Evolutionary conservation across 202 grass and related monocot species (phyloP).

Genomic region (Panicum hallii): DNA sequence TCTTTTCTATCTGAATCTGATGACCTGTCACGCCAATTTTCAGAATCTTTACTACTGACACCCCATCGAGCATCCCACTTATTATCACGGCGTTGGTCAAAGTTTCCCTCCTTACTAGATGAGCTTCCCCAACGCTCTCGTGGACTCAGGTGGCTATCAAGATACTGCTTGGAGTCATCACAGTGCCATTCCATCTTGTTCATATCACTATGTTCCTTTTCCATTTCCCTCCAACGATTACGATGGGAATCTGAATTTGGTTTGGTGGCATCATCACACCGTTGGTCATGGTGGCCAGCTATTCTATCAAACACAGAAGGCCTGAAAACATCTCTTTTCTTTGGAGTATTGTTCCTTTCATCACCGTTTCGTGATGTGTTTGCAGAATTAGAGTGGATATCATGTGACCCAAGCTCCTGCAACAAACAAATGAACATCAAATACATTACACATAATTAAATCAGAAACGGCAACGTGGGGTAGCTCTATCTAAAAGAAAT

Average conservation of each 20-base stretch:
- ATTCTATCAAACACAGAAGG: slow-evolving; percentile 66
- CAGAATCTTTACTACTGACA: slow-evolving; percentile 65
- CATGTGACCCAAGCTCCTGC: slow-evolving; percentile 65
- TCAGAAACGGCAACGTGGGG: neutral
- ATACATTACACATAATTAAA: slow-evolving; percentile 5
- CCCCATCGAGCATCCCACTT: slow-evolving; percentile 82
- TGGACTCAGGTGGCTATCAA: slow-evolving; percentile 53
- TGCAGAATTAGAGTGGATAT: slow-evolving; percentile 53
- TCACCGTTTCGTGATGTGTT: slow-evolving; percentile 53
- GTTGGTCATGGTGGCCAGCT: slow-evolving; percentile 55
- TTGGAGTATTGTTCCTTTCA: slow-evolving; percentile 42
- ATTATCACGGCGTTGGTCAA: slow-evolving; percentile 63
- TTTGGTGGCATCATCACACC: slow-evolving; percentile 76
- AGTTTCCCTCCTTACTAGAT: slow-evolving; percentile 53
- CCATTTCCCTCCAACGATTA: slow-evolving; percentile 64
- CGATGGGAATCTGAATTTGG: slow-evolving; percentile 58
- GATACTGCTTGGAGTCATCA: slow-evolving; percentile 59
- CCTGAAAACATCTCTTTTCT: slow-evolving; percentile 81
- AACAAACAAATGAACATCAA: slow-evolving; percentile 39
- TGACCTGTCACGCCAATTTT: slow-evolving; percentile 78
- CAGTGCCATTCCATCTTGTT: slow-evolving; percentile 53
- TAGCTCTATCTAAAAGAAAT: neutral
- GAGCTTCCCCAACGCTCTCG: slow-evolving; percentile 58
- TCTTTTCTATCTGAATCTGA: slow-evolving; percentile 60
- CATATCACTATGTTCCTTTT: slow-evolving; percentile 62